Conservation (phyloP, 371 early-diverging fungal species). For the Lichtheimia ramosa region DNA sequence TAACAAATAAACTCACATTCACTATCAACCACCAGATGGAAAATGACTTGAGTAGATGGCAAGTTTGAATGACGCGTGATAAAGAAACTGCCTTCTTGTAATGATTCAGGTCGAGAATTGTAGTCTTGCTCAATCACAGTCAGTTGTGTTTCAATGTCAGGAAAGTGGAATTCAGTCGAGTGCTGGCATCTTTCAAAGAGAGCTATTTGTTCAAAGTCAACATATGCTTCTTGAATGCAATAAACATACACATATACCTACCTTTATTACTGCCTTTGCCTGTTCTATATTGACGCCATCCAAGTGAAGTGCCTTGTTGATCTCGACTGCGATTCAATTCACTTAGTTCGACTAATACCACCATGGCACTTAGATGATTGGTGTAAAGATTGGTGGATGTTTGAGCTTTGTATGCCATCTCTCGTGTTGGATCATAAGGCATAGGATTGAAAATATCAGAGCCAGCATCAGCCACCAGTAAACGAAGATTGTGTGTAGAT, state of each 20-base stretch:
- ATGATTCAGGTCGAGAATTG: constrained; percentile 19
- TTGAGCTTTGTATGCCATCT: constrained; percentile 70
- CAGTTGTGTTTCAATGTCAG: constrained; percentile 68
- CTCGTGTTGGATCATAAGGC: constrained; percentile 48
- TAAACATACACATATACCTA: constrained; percentile 15
- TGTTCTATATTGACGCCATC: constrained; percentile 58
- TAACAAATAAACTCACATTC: constrained; percentile 32
- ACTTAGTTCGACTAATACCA: constrained; percentile 58
- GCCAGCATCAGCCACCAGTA: constrained; percentile 54
- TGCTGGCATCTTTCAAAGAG: constrained; percentile 68
- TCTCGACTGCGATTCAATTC: constrained; percentile 42
- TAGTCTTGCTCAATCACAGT: constrained; percentile 55
- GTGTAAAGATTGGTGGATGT: constrained; percentile 71
- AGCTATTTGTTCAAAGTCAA: constrained; percentile 25
- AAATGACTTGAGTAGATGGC: constrained; percentile 72
- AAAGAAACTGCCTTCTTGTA: constrained; percentile 72
- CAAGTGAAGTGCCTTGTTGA: constrained; percentile 13
- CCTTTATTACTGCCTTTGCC: constrained; percentile 69
- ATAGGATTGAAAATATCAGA: constrained; percentile 52
- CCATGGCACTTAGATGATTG: constrained; percentile 61
- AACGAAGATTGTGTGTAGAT: constrained; percentile 67
- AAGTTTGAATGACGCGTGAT: constrained; percentile 79
- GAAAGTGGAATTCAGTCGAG: constrained; percentile 80
- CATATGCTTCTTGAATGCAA: background rate
- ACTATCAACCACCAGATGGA: constrained; percentile 64